These are phyloP conservation scores for Funneliformis mosseae DNA, from an alignment of 192 early-diverging fungal species.

Conservation along the genomic window DNA sequence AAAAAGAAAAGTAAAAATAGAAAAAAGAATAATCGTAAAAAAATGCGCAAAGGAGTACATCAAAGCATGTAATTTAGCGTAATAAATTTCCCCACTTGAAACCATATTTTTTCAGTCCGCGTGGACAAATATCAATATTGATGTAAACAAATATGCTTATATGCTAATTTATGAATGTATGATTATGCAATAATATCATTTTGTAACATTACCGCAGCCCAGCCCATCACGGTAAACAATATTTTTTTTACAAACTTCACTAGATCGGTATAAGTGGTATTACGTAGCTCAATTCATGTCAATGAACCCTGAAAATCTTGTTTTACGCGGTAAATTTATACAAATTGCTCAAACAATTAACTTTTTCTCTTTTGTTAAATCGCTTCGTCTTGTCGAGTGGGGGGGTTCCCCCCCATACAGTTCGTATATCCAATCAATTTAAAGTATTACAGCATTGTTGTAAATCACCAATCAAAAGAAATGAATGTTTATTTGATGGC, in stretches of 20 bases:
- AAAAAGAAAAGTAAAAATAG: not conserved
- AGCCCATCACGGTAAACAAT: not conserved
- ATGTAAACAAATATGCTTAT: not conserved
- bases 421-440: not conserved
- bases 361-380: not conserved
- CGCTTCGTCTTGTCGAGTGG: not conserved
- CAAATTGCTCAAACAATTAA: no score
- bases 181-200: not conserved
- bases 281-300: no score
- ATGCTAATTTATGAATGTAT: not conserved
- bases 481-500: not conserved
- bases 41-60: no score
- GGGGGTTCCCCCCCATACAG: not conserved
- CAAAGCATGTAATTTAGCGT: not conserved
- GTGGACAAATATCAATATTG: slow-evolving; percentile 1
- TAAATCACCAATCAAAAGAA: not conserved
- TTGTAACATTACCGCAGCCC: not conserved
- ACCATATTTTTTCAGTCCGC: not conserved
- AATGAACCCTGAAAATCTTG: no score
- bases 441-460: not conserved
- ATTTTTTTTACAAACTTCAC: no score
- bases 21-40: no score
- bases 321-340: no score
- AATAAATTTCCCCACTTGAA: not conserved
- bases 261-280: not conserved